These are phyloP conservation scores for Oidiodendron maius DNA, from an alignment of 495 filamentous ascomycete genomes.

Conservation along the genomic window DNA sequence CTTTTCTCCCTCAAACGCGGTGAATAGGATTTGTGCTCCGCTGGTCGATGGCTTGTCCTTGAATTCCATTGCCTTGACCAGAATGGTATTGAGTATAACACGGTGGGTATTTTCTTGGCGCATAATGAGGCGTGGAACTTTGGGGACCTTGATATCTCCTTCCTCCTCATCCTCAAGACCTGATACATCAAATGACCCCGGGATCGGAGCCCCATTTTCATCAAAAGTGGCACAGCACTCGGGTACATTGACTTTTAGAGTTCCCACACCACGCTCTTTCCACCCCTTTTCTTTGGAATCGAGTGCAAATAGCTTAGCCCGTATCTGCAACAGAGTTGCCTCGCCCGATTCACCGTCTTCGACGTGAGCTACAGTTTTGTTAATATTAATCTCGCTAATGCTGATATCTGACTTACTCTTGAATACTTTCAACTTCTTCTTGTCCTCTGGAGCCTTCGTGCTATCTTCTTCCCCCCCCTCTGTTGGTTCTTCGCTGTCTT, in stretches of 20 bases:
- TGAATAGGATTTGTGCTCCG: conserved; percentile 46
- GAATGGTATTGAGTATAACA: conserved; percentile 78
- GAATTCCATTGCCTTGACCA: conserved; percentile 68
- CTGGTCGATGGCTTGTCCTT: conserved; percentile 61
- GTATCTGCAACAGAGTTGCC: conserved; percentile 55
- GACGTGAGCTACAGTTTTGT: conserved; percentile 30
- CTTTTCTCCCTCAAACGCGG: conserved; percentile 46
- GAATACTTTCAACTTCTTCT: conserved; percentile 53
- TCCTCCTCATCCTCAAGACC: conserved; percentile 35
- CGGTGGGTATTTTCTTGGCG: conserved; percentile 77
- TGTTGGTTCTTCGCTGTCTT: conserved; percentile 32
- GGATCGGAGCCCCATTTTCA: conserved; percentile 34
- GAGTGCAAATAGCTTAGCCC: conserved; percentile 73
- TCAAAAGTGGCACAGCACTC: conserved; percentile 38
- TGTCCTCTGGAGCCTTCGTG: conserved; percentile 43
- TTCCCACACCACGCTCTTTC: conserved; percentile 82
- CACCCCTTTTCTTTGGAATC: conserved; percentile 56
- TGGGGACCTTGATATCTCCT: conserved; percentile 17
- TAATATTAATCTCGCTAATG: conserved; percentile 22
- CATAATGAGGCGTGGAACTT: conserved; percentile 70
- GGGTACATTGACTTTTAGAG: conserved; percentile 78
- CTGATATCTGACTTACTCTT: conserved; percentile 47
- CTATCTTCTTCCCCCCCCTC: conserved; percentile 21
- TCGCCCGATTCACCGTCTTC: conserved; percentile 73
- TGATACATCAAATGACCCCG: conserved; percentile 43